Base-by-base conservation (phyloP, 257 asterid species). In the Osmanthus fragrans region DNA sequence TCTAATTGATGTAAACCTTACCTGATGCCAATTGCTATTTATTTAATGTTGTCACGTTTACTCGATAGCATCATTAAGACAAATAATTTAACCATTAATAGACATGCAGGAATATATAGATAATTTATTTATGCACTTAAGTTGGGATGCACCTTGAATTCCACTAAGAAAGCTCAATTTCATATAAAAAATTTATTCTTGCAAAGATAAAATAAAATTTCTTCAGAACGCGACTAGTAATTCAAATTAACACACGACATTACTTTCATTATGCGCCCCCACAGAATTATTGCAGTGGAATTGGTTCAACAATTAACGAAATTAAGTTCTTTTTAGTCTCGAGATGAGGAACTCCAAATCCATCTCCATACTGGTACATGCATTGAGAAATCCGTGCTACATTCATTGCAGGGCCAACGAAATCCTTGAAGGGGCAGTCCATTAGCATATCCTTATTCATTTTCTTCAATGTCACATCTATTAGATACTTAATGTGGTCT, bases 381-480 rank as follows among this genome's bases (percentile, higher is more conserved):
- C n/a, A 80, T 2, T 77, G 85, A 1, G 85, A n/a, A 30, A 83
- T 85, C 63, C 93, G 70, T 70, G 85, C 87, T 47, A 87, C 82
- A 82, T 86, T 84, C 87, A 83, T 83, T 9, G 89, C 78, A 15
- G 82, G 73, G 4, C 40, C 45, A 25, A 64, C 66, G 11, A 84
- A 84, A 16, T 30, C 70, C 73, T 71, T 72, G 54, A 73, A 25
- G 7, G 84, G 76, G 65, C 76, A 71, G 66, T 82, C 85, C 76
- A 75, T 82, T 11, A 84, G 4, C 30, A 83, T 71, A 33, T 84
- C 90, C 36, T 69, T 78, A 42, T 89, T 89, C 83, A 86, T 74
- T 78, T 29, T 71, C 87, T 81, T 89, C 80, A 77, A 76, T 2
- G 76, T 72, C 67, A 4, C 58, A 4, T 74, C 82, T 27, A 84